phyloP scores from a whole-genome alignment of 495 filamentous ascomycete species.

The Tricharina praecox region DNA sequence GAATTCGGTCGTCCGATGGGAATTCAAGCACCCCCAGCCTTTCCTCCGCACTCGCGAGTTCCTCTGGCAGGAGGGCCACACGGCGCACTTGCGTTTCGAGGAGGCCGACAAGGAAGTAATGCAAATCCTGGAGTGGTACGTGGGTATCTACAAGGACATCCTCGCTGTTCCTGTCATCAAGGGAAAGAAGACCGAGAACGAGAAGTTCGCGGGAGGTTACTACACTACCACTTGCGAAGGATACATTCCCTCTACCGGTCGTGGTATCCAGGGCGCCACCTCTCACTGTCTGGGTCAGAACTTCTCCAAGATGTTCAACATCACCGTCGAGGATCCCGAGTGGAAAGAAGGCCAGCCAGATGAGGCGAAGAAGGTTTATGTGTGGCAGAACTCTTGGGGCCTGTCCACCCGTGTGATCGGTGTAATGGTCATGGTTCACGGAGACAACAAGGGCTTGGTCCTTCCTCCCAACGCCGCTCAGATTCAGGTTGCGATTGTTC shows the following conservation, averaged over 20 bases:
- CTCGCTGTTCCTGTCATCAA: slow-evolving; percentile 87
- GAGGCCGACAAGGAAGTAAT: slow-evolving; percentile 67
- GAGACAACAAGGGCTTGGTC: slow-evolving; percentile 84
- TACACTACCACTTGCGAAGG: slow-evolving; percentile 92
- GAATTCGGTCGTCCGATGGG: slow-evolving; percentile 96
- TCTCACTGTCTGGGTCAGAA: slow-evolving; percentile 91
- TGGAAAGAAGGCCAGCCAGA: slow-evolving; percentile 47
- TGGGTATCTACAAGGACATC: slow-evolving; percentile 75
- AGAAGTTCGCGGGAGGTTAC: slow-evolving; percentile 90
- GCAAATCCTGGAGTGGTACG: slow-evolving; percentile 85
- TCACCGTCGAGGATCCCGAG: slow-evolving; percentile 83
- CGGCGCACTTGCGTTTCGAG: slow-evolving; percentile 69
- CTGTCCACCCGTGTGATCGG: slow-evolving; percentile 87
- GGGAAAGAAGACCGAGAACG: slow-evolving; percentile 79
- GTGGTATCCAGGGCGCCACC: slow-evolving; percentile 91
- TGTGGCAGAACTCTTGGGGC: slow-evolving; percentile 99
- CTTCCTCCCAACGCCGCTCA: slow-evolving; percentile 74
- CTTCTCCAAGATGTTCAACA: slow-evolving; percentile 96
- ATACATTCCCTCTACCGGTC: slow-evolving; percentile 85
- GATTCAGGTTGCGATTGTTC: slow-evolving; percentile 69
- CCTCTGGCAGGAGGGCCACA: slow-evolving; percentile 97
- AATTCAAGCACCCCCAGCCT: slow-evolving; percentile 93
- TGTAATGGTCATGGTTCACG: slow-evolving; percentile 95
- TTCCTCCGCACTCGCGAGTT: slow-evolving; percentile 90
- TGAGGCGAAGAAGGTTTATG: slow-evolving; percentile 49